Conservation (phyloP, 768 basidiomycete species). For the Exidia glandulosa region DNA sequence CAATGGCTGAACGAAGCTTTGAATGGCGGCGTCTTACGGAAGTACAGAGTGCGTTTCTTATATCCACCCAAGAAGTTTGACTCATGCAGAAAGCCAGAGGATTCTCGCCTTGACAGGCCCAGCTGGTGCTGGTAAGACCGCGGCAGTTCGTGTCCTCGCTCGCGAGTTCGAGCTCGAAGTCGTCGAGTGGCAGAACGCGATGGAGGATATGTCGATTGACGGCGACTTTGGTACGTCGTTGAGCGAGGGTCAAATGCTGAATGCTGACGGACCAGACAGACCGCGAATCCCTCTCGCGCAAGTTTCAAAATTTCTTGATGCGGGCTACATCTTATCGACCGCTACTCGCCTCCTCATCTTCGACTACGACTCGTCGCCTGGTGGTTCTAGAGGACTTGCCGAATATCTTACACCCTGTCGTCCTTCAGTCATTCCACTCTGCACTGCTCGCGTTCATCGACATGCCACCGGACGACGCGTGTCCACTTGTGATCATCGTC, state of each 20-base stretch:
- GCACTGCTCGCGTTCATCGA: constrained; percentile 47
- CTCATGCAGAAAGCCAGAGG: constrained; percentile 35
- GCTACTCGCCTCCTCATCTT: constrained; percentile 28
- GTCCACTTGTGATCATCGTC: constrained; percentile 72
- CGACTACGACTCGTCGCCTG: constrained; percentile 34
- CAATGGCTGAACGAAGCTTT: constrained; percentile 67
- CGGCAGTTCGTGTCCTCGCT: constrained; percentile 66
- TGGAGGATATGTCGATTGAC: constrained; percentile 42
- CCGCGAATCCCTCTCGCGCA: constrained; percentile 33
- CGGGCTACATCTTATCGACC: constrained; percentile 52
- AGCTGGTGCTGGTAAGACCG: constrained; percentile 84
- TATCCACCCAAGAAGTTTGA: neutral
- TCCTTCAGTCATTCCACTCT: constrained; percentile 62
- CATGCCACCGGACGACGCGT: constrained; percentile 14
- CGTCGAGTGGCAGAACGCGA: constrained; percentile 72
- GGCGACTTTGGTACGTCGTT: constrained; percentile 12
- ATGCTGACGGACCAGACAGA: constrained; percentile 13
- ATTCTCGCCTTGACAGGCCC: constrained; percentile 81
- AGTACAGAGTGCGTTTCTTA: constrained; percentile 53
- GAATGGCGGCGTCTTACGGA: constrained; percentile 52
- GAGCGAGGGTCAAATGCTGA: neutral
- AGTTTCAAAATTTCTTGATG: constrained; percentile 66
- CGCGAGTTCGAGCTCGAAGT: constrained; percentile 68
- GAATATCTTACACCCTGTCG: constrained; percentile 68
- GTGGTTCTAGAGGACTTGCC: constrained; percentile 86